phyloP scores from a whole-genome alignment of 306 rosid genomes.

The Rosa lucieae region DNA sequence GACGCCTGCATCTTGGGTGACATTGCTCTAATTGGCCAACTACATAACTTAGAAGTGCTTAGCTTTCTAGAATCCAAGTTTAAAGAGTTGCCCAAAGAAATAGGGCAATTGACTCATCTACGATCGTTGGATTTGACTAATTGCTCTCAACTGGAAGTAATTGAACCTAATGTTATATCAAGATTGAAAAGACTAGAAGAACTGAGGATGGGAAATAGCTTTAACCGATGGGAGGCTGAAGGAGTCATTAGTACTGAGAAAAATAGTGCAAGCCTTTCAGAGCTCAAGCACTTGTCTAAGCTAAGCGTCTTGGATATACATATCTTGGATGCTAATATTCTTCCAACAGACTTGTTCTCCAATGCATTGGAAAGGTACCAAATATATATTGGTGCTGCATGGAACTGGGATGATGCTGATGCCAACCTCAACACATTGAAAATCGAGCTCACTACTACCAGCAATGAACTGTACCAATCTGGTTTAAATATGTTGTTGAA shows the following conservation, averaged over 20 bases:
- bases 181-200: conserved; percentile 35
- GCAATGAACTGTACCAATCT: conserved; percentile 24
- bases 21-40: conserved; percentile 26
- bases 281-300: conserved; percentile 27
- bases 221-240: conserved; percentile 20
- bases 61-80: conserved; percentile 35
- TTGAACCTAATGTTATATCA: conserved; percentile 28
- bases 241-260: not conserved
- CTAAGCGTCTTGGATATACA: conserved; percentile 29
- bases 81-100: conserved; percentile 21
- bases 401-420: conserved; percentile 7
- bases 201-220: conserved; percentile 36
- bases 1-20: conserved; percentile 30
- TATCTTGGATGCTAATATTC: conserved; percentile 11
- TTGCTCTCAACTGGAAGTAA: conserved; percentile 19
- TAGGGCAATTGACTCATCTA: not conserved
- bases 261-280: conserved; percentile 26
- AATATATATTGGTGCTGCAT: conserved; percentile 37
- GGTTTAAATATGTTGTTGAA: conserved; percentile 30
- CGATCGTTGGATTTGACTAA: not conserved
- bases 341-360: conserved; percentile 28
- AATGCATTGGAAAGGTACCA: conserved; percentile 28
- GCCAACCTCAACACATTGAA: conserved; percentile 18
- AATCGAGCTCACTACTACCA: conserved; percentile 6
- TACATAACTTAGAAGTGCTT: conserved; percentile 39